Evolutionary conservation across 2,329 filamentous ascomycete species (phyloP).

Genomic region (Stylonectria norvegica): DNA sequence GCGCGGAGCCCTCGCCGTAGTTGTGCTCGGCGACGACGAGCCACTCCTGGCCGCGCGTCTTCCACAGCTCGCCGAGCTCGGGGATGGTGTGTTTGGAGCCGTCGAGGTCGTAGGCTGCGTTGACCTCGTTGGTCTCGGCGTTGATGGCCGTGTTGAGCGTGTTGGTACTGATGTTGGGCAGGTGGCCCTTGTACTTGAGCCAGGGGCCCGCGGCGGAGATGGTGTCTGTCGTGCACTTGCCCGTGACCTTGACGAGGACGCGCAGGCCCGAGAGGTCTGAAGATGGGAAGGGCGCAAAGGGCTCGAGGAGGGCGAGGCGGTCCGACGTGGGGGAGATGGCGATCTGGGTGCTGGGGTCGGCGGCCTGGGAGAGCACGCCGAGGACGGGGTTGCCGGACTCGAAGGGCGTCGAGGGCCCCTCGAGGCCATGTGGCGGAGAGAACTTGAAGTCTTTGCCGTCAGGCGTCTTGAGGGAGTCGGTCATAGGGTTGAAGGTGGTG

Average conservation of each 20-base stretch:
- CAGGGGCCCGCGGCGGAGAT: constrained; percentile 93
- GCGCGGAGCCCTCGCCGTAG: constrained; percentile 86
- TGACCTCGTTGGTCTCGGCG: constrained; percentile 87
- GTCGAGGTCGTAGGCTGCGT: constrained; percentile 83
- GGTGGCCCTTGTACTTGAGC: constrained; percentile 98
- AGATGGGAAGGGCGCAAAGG: constrained; percentile 79
- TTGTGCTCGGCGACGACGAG: constrained; percentile 97
- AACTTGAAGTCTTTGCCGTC: constrained; percentile 83
- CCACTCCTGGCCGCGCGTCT: constrained; percentile 72
- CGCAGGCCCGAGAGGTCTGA: constrained; percentile 72
- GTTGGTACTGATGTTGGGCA: constrained; percentile 97
- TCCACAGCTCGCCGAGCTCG: constrained; percentile 82
- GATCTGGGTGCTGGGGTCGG: constrained; percentile 68
- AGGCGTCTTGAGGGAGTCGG: constrained; percentile 76
- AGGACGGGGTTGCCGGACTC: constrained; percentile 73
- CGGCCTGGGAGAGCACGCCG: constrained; percentile 66
- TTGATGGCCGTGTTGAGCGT: constrained; percentile 95
- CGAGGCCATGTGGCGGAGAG: constrained; percentile 68
- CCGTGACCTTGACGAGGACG: constrained; percentile 92
- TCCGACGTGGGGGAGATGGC: constrained; percentile 83
- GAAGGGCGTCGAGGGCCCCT: constrained; percentile 63
- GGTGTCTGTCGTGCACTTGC: constrained; percentile 96
- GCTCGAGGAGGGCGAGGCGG: constrained; percentile 85
- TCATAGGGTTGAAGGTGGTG: constrained; percentile 95
- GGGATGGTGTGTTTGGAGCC: constrained; percentile 76